Evolutionary conservation across 2,329 filamentous ascomycete genomes (phyloP), one percentile per base, ranked within the genome.

Genomic region (Colletotrichum sp.): DNA sequence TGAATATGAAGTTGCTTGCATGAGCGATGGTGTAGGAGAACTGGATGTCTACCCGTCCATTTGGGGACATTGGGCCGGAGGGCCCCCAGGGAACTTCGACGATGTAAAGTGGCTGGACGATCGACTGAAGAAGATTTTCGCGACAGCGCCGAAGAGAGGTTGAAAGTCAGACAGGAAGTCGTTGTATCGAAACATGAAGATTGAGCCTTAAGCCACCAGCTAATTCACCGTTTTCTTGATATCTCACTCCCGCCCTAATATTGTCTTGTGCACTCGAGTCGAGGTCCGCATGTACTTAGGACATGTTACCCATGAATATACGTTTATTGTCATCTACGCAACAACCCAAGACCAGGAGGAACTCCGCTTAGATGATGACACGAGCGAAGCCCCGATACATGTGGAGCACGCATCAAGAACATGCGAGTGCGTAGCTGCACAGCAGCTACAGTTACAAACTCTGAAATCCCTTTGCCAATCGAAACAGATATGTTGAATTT

Each of bases 81-180:
- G 94, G 2, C 94, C 94, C 6, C 94, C 94, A 0, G 88, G 93
- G n/a, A 94, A 90, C 78, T 90, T 89, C 74, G 92, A 93, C 36
- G 94, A 96, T 82, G 89, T 93, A 3, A 90, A 91, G 80, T 96
- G 94, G 93, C 85, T 96, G 57, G 93, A 96, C 80, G 86, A 90
- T 32, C 90, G 90, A 78, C 81, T 95, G 73, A 87, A 84, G 18
- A 83, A 84, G 8, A 90, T 94, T 68, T 76, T 85, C 15, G 21
- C 57, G 16, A 34, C 59, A 21, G 59, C 74, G 13, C 74, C 70
- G 12, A 52, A 62, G 34, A 62, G 18, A 24, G 30, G 15, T 13
- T 65, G 39, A 34, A 36, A 16, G 62, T 18, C 5, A 21, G 34
- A 64, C 26, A 21, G 16, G 6, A 52, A 24, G 16, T 52, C 15